Base-by-base conservation (phyloP, 345 rosid genomes). In the Nasturtium officinale region DNA sequence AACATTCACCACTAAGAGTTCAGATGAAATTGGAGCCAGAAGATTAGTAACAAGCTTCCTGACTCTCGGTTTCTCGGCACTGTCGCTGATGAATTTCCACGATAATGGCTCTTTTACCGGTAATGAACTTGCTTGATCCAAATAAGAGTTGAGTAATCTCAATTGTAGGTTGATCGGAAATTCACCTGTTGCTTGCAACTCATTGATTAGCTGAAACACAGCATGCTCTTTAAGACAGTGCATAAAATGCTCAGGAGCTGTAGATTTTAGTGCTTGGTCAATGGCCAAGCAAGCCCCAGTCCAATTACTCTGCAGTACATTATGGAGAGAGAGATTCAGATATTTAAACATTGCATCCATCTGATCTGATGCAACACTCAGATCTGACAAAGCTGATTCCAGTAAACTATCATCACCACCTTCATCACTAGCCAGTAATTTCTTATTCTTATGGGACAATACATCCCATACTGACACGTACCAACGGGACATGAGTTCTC, bases 161-260 rank as follows among this genome's bases (percentile, higher is more conserved):
- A 88, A 40, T 58, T 82, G 86, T 77, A 78, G 76, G 25, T 81
- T 70, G 28, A 83, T 40, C 42, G 77, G 52, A 71, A 83, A 77
- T 38, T 64, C 85, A 26, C 72, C 81, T 13, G 81, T 79, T 32
- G 65, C 40, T 50, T 67, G 73, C 35, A 78, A 47, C 67, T 71
- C 85, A 43, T 67, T 54, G 42, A 55, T 72, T 28, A 84, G 84
- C 84, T 84, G 72, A 66, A 88, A 77, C 69, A 57, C 32, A 35
- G 96, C 90, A 72, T 91, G 95, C 74, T 91, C 97, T 79, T 79
- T 88, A 72, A 91, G 74, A 59, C 91, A 95, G 71, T 79, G 82
- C 65, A 73, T 69, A 54, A 85, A 85, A 63, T 80, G 74, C 56
- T 51, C 72, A 15, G 85, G 83, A 73, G 55, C 53, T 67, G 89